These are phyloP conservation scores for Tephrocybe sp. DNA, from an alignment of 768 basidiomycete species.

Conservation along the genomic window DNA sequence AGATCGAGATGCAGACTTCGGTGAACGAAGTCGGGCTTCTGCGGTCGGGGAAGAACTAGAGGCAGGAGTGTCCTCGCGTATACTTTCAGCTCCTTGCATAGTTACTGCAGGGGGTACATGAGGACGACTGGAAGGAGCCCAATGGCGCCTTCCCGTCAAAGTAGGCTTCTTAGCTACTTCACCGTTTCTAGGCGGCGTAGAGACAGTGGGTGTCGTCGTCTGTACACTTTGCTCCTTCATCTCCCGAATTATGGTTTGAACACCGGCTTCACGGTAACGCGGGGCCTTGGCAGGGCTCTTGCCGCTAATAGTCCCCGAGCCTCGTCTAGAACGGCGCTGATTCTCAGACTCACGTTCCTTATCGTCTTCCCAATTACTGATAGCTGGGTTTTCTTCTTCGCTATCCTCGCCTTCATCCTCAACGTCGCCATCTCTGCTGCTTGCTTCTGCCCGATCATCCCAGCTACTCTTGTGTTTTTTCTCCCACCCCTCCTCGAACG, in stretches of 20 bases:
- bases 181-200: conserved; percentile 12
- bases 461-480: conserved; percentile 38
- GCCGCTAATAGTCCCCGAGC: conserved; percentile 33
- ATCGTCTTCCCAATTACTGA: conserved; percentile 28
- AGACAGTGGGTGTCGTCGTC: conserved; percentile 35
- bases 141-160: conserved; percentile 23
- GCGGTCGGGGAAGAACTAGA: conserved; percentile 18
- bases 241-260: conserved; percentile 65
- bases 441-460: conserved; percentile 59
- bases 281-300: conserved; percentile 39
- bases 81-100: conserved; percentile 16
- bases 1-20: conserved; percentile 1
- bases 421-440: conserved; percentile 79
- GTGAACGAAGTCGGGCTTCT: conserved; percentile 4
- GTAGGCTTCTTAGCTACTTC: conserved; percentile 14
- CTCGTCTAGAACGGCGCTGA: conserved; percentile 31
- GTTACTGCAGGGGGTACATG: conserved; percentile 21
- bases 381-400: conserved; percentile 31
- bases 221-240: conserved; percentile 59
- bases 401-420: conserved; percentile 69
- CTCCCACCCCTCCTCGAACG: conserved; percentile 45
- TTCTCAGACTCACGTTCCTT: conserved; percentile 33
- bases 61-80: conserved; percentile 16
- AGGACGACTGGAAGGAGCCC: conserved; percentile 26
- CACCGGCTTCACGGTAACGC: conserved; percentile 62